Percentiles rank a stretch among this genome's conserved stretches.
phyloP scores from a whole-genome alignment of 2,329 filamentous ascomycete species.

The Colletotrichum eleusines region DNA sequence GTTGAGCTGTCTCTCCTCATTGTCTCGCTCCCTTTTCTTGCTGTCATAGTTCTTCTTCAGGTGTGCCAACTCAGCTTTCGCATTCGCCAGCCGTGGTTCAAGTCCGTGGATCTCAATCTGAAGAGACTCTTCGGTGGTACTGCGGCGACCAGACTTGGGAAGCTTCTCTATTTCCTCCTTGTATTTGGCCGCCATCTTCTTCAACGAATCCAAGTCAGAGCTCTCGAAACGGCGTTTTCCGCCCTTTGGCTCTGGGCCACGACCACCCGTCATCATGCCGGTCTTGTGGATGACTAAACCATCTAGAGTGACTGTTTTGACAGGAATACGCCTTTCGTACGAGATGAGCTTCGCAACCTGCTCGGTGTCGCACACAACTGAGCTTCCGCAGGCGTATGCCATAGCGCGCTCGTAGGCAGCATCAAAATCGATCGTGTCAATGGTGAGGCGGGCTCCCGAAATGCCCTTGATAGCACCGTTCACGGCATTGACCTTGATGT shows the following conservation, averaged over 20 bases:
- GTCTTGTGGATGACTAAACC: conserved; percentile 98
- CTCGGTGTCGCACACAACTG: conserved; percentile 91
- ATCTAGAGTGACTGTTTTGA: conserved; percentile 94
- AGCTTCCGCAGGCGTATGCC: conserved; percentile 93
- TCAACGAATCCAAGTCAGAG: conserved; percentile 87
- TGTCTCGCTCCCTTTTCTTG: conserved; percentile 84
- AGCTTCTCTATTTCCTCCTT: conserved; percentile 83
- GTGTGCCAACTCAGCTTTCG: conserved; percentile 80
- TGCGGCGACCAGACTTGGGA: conserved; percentile 81
- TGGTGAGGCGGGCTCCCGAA: conserved; percentile 86
- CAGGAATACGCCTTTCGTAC: conserved; percentile 85
- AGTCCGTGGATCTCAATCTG: conserved; percentile 84
- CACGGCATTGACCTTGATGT: conserved; percentile 92
- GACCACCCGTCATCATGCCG: conserved; percentile 95
- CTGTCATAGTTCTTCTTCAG: conserved; percentile 86
- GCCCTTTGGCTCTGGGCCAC: conserved; percentile 79
- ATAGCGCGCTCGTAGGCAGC: conserved; percentile 89
- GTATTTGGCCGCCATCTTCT: conserved; percentile 79
- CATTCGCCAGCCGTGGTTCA: conserved; percentile 79
- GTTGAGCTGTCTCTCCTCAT: conserved; percentile 77
- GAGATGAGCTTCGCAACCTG: conserved; percentile 90
- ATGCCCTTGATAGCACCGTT: conserved; percentile 93
- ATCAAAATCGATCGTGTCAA: conserved; percentile 97
- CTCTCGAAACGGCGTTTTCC: conserved; percentile 89
- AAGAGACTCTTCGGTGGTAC: conserved; percentile 82